Percentiles rank a stretch among this genome's conserved stretches.
Conservation (phyloP, 108 stramenopile genomes). For the Aurantiochytrium sp. region DNA sequence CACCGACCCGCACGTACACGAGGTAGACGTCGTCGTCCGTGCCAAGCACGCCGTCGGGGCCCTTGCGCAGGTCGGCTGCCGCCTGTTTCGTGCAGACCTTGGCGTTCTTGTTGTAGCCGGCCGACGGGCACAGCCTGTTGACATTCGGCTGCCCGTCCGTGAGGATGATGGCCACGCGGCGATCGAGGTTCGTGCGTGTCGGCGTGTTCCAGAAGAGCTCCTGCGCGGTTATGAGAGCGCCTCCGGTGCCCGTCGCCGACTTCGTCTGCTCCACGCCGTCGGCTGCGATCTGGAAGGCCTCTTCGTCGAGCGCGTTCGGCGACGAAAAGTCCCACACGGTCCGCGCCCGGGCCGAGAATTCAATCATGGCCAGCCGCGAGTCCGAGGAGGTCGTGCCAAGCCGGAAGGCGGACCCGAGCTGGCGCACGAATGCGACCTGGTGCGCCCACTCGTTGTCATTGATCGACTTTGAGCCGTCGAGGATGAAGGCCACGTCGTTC, state of each 20-base stretch:
- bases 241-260: background rate
- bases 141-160: background rate
- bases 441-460: background rate
- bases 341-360: background rate
- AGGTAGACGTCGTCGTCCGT: conserved; percentile 23
- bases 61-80: background rate
- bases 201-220: background rate
- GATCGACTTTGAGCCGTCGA: background rate
- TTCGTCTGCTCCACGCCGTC: background rate
- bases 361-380: conserved; percentile 16
- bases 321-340: background rate
- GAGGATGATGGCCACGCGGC: background rate
- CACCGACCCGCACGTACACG: background rate
- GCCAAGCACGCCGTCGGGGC: background rate
- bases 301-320: no score
- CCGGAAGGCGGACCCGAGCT: background rate
- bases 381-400: background rate
- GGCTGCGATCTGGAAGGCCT: background rate
- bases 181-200: background rate
- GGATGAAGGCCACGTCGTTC: background rate
- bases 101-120: background rate
- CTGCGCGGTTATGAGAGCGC: background rate
- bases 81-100: background rate
- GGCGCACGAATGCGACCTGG: background rate
- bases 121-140: background rate